Percentiles rank a stretch among this genome's conserved stretches.
phyloP scores from a whole-genome alignment of 345 rosid species.

The Stellera chamaejasme region DNA sequence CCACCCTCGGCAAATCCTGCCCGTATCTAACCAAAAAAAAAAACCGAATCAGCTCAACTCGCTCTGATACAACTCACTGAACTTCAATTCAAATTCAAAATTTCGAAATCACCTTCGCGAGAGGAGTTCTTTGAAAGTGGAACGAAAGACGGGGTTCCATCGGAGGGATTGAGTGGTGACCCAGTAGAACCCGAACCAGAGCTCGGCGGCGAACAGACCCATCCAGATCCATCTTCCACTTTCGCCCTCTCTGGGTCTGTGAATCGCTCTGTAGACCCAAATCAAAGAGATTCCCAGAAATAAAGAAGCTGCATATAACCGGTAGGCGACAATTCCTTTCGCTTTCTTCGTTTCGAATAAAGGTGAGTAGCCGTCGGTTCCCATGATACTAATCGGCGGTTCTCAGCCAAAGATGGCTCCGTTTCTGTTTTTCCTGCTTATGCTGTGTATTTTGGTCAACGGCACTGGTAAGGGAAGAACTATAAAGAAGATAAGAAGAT shows the following conservation, averaged over 20 bases:
- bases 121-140: conserved; percentile 41
- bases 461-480: no score
- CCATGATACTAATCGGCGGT: conserved; percentile 10
- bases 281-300: conserved; percentile 24
- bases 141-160: conserved; percentile 28
- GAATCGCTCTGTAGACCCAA: conserved; percentile 22
- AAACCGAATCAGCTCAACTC: not conserved
- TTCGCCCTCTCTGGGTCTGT: conserved; percentile 18
- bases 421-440: no score
- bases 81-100: no score
- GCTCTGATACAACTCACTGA: no score
- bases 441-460: no score
- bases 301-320: conserved; percentile 23
- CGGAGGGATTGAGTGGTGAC: conserved; percentile 31
- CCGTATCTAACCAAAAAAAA: conserved; percentile 16
- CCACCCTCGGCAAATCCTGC: conserved; percentile 33
- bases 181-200: conserved; percentile 47
- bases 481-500: no score
- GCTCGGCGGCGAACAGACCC: conserved; percentile 39
- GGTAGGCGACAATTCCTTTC: conserved; percentile 15
- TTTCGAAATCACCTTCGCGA: conserved; percentile 25
- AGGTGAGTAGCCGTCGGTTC: conserved; percentile 6
- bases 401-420: not conserved
- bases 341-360: conserved; percentile 31
- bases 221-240: conserved; percentile 36